These are phyloP conservation scores for Hippophae tibetana DNA, from an alignment of 306 rosid genomes.

Conservation along the genomic window DNA sequence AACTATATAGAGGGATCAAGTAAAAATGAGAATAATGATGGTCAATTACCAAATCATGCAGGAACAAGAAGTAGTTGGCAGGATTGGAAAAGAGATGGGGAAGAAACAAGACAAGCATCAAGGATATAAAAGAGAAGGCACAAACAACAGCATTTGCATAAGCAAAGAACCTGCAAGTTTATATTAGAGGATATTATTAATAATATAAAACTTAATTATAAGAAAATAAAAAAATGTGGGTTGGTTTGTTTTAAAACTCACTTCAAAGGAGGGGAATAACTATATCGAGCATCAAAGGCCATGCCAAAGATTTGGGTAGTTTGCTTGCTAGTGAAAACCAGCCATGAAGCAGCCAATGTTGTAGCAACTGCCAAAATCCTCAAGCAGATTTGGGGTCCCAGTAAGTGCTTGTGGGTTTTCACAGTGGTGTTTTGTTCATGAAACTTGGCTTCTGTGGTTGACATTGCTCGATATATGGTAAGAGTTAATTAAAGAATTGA, in stretches of 20 bases:
- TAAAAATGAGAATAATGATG: neutral
- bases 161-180: slow-evolving; percentile 37
- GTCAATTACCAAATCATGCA: slow-evolving; percentile 41
- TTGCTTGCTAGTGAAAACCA: slow-evolving; percentile 33
- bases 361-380: slow-evolving; percentile 19
- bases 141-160: slow-evolving; percentile 39
- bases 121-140: slow-evolving; percentile 21
- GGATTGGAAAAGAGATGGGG: slow-evolving; percentile 19
- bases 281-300: slow-evolving; percentile 30
- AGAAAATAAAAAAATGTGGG: neutral
- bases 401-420: slow-evolving; percentile 15
- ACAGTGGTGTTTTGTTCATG: slow-evolving; percentile 12
- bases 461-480: slow-evolving; percentile 15
- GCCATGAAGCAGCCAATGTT: slow-evolving; percentile 35
- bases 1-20: too few species aligned
- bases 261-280: slow-evolving; percentile 33
- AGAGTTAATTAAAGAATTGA: neutral
- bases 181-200: too few species aligned
- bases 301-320: slow-evolving; percentile 24
- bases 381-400: slow-evolving; percentile 27
- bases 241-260: neutral
- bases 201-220: too few species aligned
- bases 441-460: slow-evolving; percentile 19
- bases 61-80: slow-evolving; percentile 28
- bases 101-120: slow-evolving; percentile 15